Base-by-base conservation (phyloP, 2,329 filamentous ascomycete genomes). In the Hymenoscyphus scutula region DNA sequence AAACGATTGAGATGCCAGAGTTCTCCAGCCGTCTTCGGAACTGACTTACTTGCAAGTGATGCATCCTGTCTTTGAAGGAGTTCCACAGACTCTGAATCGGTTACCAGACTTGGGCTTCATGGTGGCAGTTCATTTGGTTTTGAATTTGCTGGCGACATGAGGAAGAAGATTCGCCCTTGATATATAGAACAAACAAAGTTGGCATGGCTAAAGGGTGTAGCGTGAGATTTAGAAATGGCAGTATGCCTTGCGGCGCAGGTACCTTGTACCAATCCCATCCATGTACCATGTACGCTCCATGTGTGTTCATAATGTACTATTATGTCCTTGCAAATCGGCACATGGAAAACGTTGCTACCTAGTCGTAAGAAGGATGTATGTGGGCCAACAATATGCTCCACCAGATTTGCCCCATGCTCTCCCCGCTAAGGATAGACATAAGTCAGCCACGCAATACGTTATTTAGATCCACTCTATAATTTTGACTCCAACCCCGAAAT, bases 41-140 rank as follows among this genome's bases (percentile, higher is more conserved):
- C 23, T 8, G 15, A 68, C 68, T 64, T 66, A 72, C 70, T 72
- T 72, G 70, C 70, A 72, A 58, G 70, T 72, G 25, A 68, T 60
- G 60, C 70, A 72, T 5, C 70, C 70, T 27, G 69, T 68, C 27
- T 69, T 63, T 19, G 68, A 69, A 15, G 70, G 70, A n/a, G 70
- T 72, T 53, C 70, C 70, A 65, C 70, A 72, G 17, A 70, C 66
- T 62, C 70, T 60, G 56, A 70, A 71, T 58, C 69, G 60, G 62
- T 68, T 69, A 19, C 64, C 60, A 23, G 64, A 57, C 61, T 71
- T 72, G n/a, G 64, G 64, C 56, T 65, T 65, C 63, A 67, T 68
- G 27, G 19, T 62, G 60, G 29, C 19, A 51, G 38, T 37, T 54
- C 15, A 19, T 59, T 27, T 41, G 53, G 32, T 32, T 29, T 57